Evolutionary conservation across 163 green algal genomes (phyloP).

Genomic region (Scenedesmus sp.): DNA sequence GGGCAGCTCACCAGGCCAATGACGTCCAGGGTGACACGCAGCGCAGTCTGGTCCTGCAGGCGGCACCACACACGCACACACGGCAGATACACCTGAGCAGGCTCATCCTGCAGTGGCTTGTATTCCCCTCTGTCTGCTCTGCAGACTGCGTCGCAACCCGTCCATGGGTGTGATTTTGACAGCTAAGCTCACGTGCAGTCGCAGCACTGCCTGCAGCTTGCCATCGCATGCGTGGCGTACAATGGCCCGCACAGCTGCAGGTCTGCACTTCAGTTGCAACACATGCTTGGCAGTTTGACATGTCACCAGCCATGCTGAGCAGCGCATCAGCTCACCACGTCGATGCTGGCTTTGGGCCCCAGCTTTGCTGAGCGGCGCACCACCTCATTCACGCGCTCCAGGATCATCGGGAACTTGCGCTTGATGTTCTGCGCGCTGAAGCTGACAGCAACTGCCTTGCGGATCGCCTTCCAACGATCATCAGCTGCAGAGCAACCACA

Average conservation of each 20-base stretch:
- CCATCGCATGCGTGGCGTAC: too few relatives aligned
- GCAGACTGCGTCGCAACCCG: too few relatives aligned
- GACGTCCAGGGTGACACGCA: conserved; percentile 74
- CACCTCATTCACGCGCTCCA: conserved; percentile 44
- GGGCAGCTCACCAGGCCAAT: conserved; percentile 67
- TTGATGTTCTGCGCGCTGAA: conserved; percentile 74
- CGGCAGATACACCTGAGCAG: background rate
- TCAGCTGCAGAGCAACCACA: conserved; percentile 42
- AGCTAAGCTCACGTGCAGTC: too few relatives aligned
- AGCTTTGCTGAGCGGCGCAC: conserved; percentile 18
- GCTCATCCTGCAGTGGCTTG: background rate
- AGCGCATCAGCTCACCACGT: conserved; percentile 54
- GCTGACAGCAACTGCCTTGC: conserved; percentile 70
- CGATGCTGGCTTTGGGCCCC: conserved; percentile 56
- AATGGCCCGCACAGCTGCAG: too few relatives aligned
- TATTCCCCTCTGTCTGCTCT: too few relatives aligned
- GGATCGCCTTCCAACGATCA: conserved; percentile 65
- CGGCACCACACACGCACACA: background rate
- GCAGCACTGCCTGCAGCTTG: too few relatives aligned
- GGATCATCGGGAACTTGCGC: conserved; percentile 68
- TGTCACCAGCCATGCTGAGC: too few relatives aligned
- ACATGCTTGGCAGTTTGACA: too few relatives aligned
- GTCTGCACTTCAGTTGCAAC: too few relatives aligned
- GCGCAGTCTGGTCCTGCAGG: conserved; percentile 64
- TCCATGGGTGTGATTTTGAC: too few relatives aligned